Percentiles rank a stretch among this genome's conserved stretches.
Evolutionary conservation across 2,329 filamentous ascomycete species (phyloP).

Genomic region (Chrysoporthe austroafricana): DNA sequence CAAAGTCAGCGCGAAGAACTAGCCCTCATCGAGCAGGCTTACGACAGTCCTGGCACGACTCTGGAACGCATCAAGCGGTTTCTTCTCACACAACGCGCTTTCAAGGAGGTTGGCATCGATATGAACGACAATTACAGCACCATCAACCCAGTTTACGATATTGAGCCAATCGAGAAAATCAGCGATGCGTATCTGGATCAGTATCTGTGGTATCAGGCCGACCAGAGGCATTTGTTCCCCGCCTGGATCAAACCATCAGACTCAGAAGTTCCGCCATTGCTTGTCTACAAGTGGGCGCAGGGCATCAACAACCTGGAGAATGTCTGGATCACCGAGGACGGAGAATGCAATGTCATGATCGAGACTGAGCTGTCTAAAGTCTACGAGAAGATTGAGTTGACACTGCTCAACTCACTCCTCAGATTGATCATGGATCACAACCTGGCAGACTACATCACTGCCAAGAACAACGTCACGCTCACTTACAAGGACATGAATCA

Average conservation of each 20-base stretch:
- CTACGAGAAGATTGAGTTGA: slow-evolving; percentile 98
- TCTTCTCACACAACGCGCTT: slow-evolving; percentile 92
- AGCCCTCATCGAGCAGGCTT: slow-evolving; percentile 95
- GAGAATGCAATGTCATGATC: slow-evolving; percentile 98
- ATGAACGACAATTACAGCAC: slow-evolving; percentile 99
- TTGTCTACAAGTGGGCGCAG: slow-evolving; percentile 99
- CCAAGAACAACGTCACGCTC: slow-evolving; percentile 98
- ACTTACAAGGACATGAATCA: slow-evolving; percentile 99
- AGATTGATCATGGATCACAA: slow-evolving; percentile 99
- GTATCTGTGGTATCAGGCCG: slow-evolving; percentile 98
- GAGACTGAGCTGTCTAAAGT: slow-evolving; percentile 99
- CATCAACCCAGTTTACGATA: slow-evolving; percentile 98
- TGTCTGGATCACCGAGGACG: slow-evolving; percentile 92
- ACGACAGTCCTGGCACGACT: slow-evolving; percentile 95
- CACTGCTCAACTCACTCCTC: slow-evolving; percentile 88
- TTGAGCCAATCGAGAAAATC: slow-evolving; percentile 99
- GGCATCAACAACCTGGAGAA: slow-evolving; percentile 97
- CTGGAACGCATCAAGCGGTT: slow-evolving; percentile 97
- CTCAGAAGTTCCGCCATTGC: slow-evolving; percentile 90
- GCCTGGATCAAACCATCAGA: slow-evolving; percentile 99
- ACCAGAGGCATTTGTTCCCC: slow-evolving; percentile 95
- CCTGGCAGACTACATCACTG: slow-evolving; percentile 96
- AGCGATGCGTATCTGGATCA: slow-evolving; percentile 98
- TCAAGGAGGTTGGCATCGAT: slow-evolving; percentile 99
- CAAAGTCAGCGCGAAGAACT: slow-evolving; percentile 97